Base-by-base conservation (phyloP, 495 filamentous ascomycete genomes). In the Clavariopsis aquatica region DNA sequence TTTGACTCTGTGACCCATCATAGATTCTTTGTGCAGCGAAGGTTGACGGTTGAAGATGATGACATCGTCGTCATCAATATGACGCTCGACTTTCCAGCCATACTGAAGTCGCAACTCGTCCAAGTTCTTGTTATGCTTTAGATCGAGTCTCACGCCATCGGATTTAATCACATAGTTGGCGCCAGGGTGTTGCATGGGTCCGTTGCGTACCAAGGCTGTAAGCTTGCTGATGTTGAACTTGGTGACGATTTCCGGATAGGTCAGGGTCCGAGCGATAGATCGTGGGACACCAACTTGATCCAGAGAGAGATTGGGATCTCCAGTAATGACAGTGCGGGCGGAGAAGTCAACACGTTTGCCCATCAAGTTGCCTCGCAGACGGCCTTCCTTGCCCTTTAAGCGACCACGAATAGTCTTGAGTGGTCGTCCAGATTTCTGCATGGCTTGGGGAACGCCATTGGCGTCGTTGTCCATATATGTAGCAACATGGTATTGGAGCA, bases 401-500 rank as follows among this genome's bases (percentile, higher is more conserved):
- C 94, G 92, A 63, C 90, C 92, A 54, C 94, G 91, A 68, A 99
- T 93, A 24, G 92, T 89, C 79, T 99, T 99, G 63, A 99, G 89
- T 0, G 94, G 93, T 65, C 94, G 83, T 41, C 96, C 96, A 41
- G 90, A 93, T 77, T 99, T 99, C 72, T 98, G 95, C 74, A 98
- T 79, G 4, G 94, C 95, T 74, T 95, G 93, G 0, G 94, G 94
- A 65, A 94, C 89, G 49, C 93, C 93, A 58, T 95, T 94, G 75
- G 96, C 96, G 72, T 98, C 92, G 70, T 99, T 99, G 72, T 98
- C 94, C 94, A 99, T 99, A 77, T 96, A 93, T 7, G 94, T 99
- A 9, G 94, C 94, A 47, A 98, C 93, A 71, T 99, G 94, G 74
- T 94, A 99, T 69, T 99, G 94, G n/a, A 99, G 78, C 8, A 99